Percentiles rank a stretch among this genome's conserved stretches.
Conservation (phyloP, 495 filamentous ascomycete species). For the Daldinia decipiens region DNA sequence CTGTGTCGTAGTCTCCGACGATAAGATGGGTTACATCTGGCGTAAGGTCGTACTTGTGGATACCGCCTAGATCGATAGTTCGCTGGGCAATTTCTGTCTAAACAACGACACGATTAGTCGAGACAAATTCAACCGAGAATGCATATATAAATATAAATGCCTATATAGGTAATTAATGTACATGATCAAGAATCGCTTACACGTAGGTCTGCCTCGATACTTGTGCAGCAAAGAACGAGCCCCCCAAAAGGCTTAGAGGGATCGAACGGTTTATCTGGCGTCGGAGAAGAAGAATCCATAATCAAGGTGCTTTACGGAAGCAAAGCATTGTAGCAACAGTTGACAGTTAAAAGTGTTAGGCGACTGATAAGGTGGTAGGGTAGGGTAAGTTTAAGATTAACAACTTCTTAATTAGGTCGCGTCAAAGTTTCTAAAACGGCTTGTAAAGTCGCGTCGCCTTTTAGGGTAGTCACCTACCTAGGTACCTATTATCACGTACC, state of each 20-base stretch:
- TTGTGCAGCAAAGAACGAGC: slow-evolving; percentile 91
- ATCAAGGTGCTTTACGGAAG: slow-evolving; percentile 13
- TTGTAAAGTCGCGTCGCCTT: not conserved
- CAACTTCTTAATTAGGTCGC: not conserved
- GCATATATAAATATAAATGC: not conserved
- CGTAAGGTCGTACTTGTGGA: slow-evolving; percentile 89
- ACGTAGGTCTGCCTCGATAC: slow-evolving; percentile 80
- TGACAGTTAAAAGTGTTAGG: not conserved
- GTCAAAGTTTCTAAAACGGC: not conserved
- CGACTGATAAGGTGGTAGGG: not conserved
- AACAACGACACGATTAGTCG: slow-evolving; percentile 9
- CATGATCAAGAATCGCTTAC: slow-evolving; percentile 60
- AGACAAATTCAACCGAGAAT: slow-evolving; percentile 27
- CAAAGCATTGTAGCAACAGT: slow-evolving; percentile 27
- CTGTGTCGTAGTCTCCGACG: slow-evolving; percentile 84
- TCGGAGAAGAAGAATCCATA: slow-evolving; percentile 41
- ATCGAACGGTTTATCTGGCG: slow-evolving; percentile 48
- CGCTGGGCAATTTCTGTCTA: slow-evolving; percentile 76
- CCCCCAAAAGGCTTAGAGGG: slow-evolving; percentile 75
- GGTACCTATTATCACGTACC: no score
- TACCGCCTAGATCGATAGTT: slow-evolving; percentile 84
- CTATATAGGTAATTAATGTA: not conserved
- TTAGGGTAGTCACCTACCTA: no score
- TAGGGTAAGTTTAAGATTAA: no score
- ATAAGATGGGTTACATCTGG: slow-evolving; percentile 95